A percentile compares a stretch with the other conserved stretches of the same genome.
These are phyloP conservation scores for Nigrospora sphaerica DNA, from an alignment of 2,329 filamentous ascomycete genomes.

Conservation along the genomic window DNA sequence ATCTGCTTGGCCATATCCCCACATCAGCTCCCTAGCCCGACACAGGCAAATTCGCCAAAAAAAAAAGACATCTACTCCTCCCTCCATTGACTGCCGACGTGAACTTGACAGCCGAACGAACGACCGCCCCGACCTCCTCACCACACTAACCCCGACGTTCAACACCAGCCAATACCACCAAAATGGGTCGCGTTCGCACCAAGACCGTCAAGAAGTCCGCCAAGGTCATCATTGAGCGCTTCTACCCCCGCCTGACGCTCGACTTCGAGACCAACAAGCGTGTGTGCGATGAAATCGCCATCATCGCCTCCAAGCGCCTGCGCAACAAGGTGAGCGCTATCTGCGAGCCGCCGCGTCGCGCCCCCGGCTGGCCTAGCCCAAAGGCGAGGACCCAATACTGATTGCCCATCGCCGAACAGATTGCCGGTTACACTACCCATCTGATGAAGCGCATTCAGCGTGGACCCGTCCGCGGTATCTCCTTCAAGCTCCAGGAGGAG, in stretches of 20 bases:
- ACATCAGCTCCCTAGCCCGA: no score
- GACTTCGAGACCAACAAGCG: constrained; percentile 99
- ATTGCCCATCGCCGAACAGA: constrained; percentile 40
- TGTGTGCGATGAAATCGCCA: constrained; percentile 99
- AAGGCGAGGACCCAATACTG: neutral
- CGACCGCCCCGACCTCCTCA: constrained; percentile 13
- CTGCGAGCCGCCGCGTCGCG: neutral
- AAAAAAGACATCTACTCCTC: no score
- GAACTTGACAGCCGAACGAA: neutral
- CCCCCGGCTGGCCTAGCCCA: no score
- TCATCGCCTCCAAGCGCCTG: constrained; percentile 98
- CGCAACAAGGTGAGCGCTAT: constrained; percentile 80
- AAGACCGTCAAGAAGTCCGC: constrained; percentile 72
- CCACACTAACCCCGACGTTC: constrained; percentile 20
- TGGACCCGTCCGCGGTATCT: constrained; percentile 98
- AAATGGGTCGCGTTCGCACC: constrained; percentile 65
- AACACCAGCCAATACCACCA: constrained; percentile 41
- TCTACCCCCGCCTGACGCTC: constrained; percentile 95
- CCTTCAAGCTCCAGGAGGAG: constrained; percentile 99
- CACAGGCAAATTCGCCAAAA: no score
- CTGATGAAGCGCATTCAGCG: constrained; percentile 99
- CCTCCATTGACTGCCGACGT: no score
- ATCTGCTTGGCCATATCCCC: no score
- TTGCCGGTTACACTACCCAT: constrained; percentile 97
- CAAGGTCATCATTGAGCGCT: constrained; percentile 99